Base-by-base conservation (phyloP, 1,284 basidiomycete genomes). In the Ceratobasidium sp. region DNA sequence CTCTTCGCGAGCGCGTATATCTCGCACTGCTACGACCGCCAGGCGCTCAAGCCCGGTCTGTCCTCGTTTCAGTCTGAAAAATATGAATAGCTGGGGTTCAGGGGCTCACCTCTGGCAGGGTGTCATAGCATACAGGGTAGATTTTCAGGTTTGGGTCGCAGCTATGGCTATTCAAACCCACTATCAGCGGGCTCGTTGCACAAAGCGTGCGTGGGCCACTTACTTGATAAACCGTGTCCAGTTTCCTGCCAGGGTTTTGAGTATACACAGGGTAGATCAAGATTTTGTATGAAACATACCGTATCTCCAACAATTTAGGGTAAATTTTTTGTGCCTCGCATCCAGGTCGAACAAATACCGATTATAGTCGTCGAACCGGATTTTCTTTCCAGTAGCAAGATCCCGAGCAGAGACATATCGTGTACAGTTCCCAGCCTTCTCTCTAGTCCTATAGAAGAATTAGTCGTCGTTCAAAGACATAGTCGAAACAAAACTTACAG, bases 201-300 rank as follows among this genome's bases (percentile, higher is more conserved):
- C 10, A 9, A 26, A 5, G 16, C 14, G 9, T 21, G 14, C 50
- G 34, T 3, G 23, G n/a, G n/a, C 9, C 34, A 41, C 72, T 53
- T 30, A 74, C 73, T 74, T 74, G 23, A 74, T 64, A 28, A 74
- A 74, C 9, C 73, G 36, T 6, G 61, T 72, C 73, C 73, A 74
- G 41, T 74, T 74, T 9, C 73, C 73, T 61, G 34, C n/a, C n/a
- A 34, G 28, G 18, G 16, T 30, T 18, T 14, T 62, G 6, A 55
- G 41, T 28, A 28, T 10, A 61, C 16, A 26, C 26, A 21, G 21
- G 30, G 14, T 26, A 16, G 9, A 46, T 16, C 1, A 18, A 26
- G 5, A 43, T 61, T 4, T 45, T 52, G 55, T 21, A 52, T 18
- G 26, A 36, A 18, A n/a, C 41, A n/a, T 23, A 65, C 69, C 70